Evolutionary conservation across 768 basidiomycete genomes (phyloP), one percentile per base, ranked within the genome.

Genomic region (Phaffia tasmanica): DNA sequence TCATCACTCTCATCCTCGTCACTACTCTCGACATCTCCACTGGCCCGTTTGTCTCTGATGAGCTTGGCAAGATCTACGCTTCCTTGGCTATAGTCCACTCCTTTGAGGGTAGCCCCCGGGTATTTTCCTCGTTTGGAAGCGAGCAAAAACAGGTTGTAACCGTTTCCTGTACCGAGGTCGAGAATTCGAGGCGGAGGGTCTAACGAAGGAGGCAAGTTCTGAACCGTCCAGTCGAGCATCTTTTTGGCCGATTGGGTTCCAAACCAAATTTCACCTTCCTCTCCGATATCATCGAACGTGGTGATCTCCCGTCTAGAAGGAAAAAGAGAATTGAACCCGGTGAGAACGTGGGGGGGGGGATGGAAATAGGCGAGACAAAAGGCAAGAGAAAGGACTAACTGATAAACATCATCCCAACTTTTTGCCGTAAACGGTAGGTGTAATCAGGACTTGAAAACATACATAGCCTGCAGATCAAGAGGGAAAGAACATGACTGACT

Each of bases 191-290:
- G 70, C 48, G 64, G 27, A 15, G 65, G 18, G 21, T 70, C 35
- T 25, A 47, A 29, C 3, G 65, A 57, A 11, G 70, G 63, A 32
- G 77, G 73, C n/a, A 75, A 69, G 68, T 78, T 71, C 27, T 74
- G 67, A 7, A 65, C 62, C 19, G 76, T 74, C 79, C 79, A 80
- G 48, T 75, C 71, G n/a, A 76, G 74, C 78, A 79, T 79, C 62
- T 78, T 77, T 46, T 74, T 72, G 0, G 78, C 75, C 1, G 76
- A 72, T 8, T 23, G n/a, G 7, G 21, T 15, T 49, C 59, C 77
- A 63, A 14, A 79, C 78, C 78, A 79, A 32, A 79, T 74, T 69
- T 79, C 79, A 9, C 79, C 79, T 64, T 79, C 78, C 60, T 79
- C 78, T 1, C 79, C 79, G 5, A 77, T 75, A 59, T 78, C 78